A percentile compares a stretch with the other conserved stretches of the same genome.
phyloP scores from a whole-genome alignment of 2,329 filamentous ascomycete species.

The Verticillium dahliae region DNA sequence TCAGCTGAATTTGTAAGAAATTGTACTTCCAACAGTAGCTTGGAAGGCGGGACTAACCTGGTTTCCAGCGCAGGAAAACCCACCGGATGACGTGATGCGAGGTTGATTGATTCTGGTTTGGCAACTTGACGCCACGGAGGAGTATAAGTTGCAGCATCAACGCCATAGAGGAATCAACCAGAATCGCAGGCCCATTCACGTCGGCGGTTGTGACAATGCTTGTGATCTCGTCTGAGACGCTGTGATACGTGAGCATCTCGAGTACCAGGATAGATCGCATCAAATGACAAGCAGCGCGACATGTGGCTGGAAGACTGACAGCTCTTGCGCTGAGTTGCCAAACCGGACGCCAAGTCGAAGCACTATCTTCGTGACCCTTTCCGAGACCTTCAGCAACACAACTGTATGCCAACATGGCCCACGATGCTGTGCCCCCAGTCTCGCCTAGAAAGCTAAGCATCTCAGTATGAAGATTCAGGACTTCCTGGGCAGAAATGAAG shows the following conservation, averaged over 20 bases:
- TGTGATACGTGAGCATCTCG: conserved; percentile 60
- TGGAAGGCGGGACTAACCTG: conserved; percentile 22
- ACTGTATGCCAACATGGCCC: conserved; percentile 65
- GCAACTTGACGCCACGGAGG: conserved; percentile 59
- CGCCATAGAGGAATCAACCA: conserved; percentile 73
- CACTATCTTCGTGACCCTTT: neutral
- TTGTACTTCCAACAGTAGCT: too few species aligned
- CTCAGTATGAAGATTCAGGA: conserved; percentile 49
- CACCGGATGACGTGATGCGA: conserved; percentile 72
- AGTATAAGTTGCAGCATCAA: conserved; percentile 67
- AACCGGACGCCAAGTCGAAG: conserved; percentile 56
- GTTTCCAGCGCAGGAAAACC: conserved; percentile 76
- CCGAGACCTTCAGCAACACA: neutral
- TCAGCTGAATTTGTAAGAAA: conserved; percentile 38
- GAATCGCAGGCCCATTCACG: conserved; percentile 68
- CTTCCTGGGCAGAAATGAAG: conserved; percentile 40
- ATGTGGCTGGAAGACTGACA: conserved; percentile 62
- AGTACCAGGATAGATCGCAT: conserved; percentile 61
- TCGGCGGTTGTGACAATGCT: conserved; percentile 71
- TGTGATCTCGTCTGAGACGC: conserved; percentile 63
- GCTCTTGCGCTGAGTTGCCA: conserved; percentile 72
- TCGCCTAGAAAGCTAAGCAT: conserved; percentile 57
- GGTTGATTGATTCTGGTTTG: conserved; percentile 60
- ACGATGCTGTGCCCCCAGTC: conserved; percentile 60
- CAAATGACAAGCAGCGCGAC: conserved; percentile 70